Evolutionary conservation across 352 stramenopile genomes (phyloP).

Genomic region (Peronospora farinosa): DNA sequence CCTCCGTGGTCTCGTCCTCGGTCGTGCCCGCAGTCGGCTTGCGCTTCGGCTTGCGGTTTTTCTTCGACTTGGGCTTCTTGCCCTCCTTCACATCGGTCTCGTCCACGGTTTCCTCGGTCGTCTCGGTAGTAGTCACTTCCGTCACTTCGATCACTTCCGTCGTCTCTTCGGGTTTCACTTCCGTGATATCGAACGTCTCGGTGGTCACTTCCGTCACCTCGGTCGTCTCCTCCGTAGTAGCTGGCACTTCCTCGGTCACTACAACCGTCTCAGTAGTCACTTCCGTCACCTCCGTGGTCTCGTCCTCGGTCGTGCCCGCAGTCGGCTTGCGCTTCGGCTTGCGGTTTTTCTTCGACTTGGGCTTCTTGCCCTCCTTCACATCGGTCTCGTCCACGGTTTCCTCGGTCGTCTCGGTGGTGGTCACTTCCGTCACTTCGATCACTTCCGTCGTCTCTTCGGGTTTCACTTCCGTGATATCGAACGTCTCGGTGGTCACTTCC

Average conservation of each 20-base stretch:
- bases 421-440: constrained; percentile 12
- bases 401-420: constrained; percentile 10
- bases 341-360: constrained; percentile 14
- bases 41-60: no score
- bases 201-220: no score
- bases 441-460: constrained; percentile 4
- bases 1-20: constrained; percentile 3
- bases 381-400: constrained; percentile 6
- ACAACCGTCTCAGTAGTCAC: constrained; percentile 10
- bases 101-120: no score
- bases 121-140: no score
- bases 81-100: no score
- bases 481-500: constrained; percentile 1
- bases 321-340: constrained; percentile 11
- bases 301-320: constrained; percentile 3
- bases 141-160: no score
- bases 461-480: constrained; percentile 2
- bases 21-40: no score
- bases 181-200: no score
- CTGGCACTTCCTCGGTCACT: constrained; percentile 3
- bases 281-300: constrained; percentile 4
- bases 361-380: constrained; percentile 8
- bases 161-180: no score
- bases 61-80: no score
- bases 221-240: constrained; percentile 1